Evolutionary conservation across 345 rosid genomes (phyloP).

Genomic region (Eucalyptus decipiens): DNA sequence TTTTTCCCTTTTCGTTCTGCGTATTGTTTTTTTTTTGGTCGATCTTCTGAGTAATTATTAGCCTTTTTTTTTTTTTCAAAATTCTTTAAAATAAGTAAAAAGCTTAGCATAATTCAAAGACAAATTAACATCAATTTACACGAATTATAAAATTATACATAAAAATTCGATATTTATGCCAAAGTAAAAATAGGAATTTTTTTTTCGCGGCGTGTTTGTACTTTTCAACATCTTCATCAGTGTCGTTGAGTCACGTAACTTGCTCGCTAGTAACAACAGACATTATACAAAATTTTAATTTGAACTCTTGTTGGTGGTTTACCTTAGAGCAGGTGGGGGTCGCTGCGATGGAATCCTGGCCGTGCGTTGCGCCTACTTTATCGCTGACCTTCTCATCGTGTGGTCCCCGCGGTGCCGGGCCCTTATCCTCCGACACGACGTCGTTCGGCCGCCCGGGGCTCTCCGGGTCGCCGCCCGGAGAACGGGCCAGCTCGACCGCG

Average conservation of each 20-base stretch:
- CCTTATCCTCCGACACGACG: slow-evolving; percentile 6
- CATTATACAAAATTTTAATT: not conserved
- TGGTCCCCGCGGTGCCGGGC: not conserved
- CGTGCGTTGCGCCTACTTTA: slow-evolving; percentile 18
- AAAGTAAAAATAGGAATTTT: not conserved
- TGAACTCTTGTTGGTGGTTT: not conserved
- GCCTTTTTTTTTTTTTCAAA: not conserved
- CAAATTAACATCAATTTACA: not conserved
- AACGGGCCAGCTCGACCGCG: slow-evolving; percentile 7
- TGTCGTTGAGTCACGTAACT: not conserved
- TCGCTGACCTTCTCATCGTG: slow-evolving; percentile 10
- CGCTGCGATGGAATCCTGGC: slow-evolving; percentile 24
- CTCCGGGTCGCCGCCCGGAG: slow-evolving; percentile 25
- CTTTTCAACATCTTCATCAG: not conserved
- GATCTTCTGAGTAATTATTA: not conserved
- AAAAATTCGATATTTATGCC: not conserved
- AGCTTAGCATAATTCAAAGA: not conserved
- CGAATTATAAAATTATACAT: not conserved
- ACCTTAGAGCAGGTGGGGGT: slow-evolving; percentile 33
- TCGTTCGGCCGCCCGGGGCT: slow-evolving; percentile 4
- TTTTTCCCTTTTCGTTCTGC: not conserved
- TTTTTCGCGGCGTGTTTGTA: not conserved
- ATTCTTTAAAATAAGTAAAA: not conserved
- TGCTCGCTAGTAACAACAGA: not conserved
- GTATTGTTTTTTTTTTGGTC: no score